Evolutionary conservation across 1,139 yeast species (phyloP), one percentile per base, ranked within the genome.

Genomic region (Kodamaea sp.): DNA sequence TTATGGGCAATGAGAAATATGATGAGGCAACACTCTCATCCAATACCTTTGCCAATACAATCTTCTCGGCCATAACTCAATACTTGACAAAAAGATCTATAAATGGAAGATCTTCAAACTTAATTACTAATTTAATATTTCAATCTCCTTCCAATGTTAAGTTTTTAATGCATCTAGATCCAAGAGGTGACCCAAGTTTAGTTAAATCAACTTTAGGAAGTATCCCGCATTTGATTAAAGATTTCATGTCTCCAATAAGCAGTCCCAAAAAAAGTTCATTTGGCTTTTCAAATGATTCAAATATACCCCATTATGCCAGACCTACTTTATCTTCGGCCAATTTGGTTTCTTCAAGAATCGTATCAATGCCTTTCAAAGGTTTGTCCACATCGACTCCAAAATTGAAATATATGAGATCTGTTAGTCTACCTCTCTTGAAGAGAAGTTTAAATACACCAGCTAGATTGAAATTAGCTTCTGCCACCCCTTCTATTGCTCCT

Each of bases 1-100:
- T 62, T 37, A 58, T 62, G 64, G 67, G 66, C 3, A 58, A 58
- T 43, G 67, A 63, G 40, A 58, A 55, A 41, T 57, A 47, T 31
- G 55, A 57, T 27, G 26, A 42, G 9, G 29, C 38, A 5, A 42
- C 49, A 7, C 29, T 38, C 8, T 26, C 31, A 7, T 44, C 57
- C n/a, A 58, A 57, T 39, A 47, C 48, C 5, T 61, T 62, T 48
- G 66, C 66, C 24, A 62, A 61, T 42, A 43, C 53, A 38, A 61
- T 53, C 38, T 56, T 59, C 39, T 54, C 63, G 8, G 53, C 68
- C 7, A 61, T 62, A 34, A 59, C 65, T 15, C 65, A 60, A 39
- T 41, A 56, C 24, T 48, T 60, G 29, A 46, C 52, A 29, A 42
- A 42, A 28, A 35, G 41, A 34, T 40, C 47, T 8, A 34, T 44